Evolutionary conservation across 164 flowering plant species (phyloP).

Genomic region (Brasenia schreberi): DNA sequence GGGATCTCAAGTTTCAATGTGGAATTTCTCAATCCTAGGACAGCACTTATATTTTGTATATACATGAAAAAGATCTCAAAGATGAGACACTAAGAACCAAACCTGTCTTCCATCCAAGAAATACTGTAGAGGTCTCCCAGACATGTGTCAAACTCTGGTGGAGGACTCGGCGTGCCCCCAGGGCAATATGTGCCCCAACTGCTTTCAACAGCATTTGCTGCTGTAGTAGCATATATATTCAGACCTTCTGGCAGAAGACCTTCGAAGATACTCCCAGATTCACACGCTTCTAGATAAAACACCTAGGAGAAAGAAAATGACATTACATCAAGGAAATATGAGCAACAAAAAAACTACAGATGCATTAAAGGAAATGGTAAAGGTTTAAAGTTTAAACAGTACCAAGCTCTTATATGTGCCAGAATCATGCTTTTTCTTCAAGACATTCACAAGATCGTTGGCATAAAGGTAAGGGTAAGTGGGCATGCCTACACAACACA

Average conservation of each 20-base stretch:
- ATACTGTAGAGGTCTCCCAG: constrained; percentile 87
- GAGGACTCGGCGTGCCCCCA: constrained; percentile 56
- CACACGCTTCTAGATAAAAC: constrained; percentile 90
- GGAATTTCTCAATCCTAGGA: not conserved
- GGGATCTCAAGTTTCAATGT: not conserved
- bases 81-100: not conserved
- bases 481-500: constrained; percentile 36
- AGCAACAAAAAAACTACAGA: no score
- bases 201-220: constrained; percentile 73
- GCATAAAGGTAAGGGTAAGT: constrained; percentile 38
- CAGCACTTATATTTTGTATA: not conserved
- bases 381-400: not conserved
- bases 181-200: constrained; percentile 95
- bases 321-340: no score
- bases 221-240: constrained; percentile 80
- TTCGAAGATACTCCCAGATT: constrained; percentile 87
- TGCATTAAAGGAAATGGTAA: not conserved
- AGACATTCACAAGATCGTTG: constrained; percentile 25
- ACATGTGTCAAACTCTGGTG: constrained; percentile 77
- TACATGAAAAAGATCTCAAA: no score
- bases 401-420: constrained; percentile 47
- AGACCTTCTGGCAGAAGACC: constrained; percentile 71
- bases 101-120: constrained; percentile 98
- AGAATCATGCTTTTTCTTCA: constrained; percentile 42
- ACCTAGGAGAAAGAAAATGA: constrained; percentile 26